Percentiles rank a stretch among this genome's conserved stretches.
phyloP scores from a whole-genome alignment of 345 rosid species.

The Leavenworthia alabamica region DNA sequence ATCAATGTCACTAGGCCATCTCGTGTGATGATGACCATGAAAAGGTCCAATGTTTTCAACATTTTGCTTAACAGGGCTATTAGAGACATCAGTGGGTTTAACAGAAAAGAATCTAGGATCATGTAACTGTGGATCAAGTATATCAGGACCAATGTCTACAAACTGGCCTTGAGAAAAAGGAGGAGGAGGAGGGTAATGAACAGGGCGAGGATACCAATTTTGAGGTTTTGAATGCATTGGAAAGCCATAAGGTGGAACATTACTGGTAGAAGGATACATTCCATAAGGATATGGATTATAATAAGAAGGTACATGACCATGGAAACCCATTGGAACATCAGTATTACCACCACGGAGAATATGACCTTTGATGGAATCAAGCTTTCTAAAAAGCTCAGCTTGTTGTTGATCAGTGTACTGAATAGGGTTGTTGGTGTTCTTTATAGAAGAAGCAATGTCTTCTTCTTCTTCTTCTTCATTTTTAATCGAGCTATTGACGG shows the following conservation, averaged over 20 bases:
- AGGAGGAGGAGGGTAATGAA: conserved; percentile 24
- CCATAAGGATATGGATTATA: conserved; percentile 40
- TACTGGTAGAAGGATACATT: conserved; percentile 41
- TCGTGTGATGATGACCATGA: conserved; percentile 23
- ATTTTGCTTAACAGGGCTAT: conserved; percentile 9
- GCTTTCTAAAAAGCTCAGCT: conserved; percentile 27
- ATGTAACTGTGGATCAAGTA: conserved; percentile 19
- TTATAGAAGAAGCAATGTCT: not conserved
- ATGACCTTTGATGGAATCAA: conserved; percentile 24
- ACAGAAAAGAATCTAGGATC: conserved; percentile 27
- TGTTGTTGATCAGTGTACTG: conserved; percentile 25
- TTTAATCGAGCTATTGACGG: not conserved
- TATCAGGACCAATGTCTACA: conserved; percentile 30
- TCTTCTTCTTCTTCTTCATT: conserved; percentile 1
- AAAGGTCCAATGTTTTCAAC: not conserved
- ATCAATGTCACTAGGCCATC: conserved; percentile 31
- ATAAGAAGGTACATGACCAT: conserved; percentile 37
- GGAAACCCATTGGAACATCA: conserved; percentile 10
- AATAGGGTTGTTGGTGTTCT: not conserved
- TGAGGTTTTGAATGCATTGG: conserved; percentile 14
- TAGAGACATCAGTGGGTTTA: conserved; percentile 23
- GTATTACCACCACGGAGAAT: conserved; percentile 15
- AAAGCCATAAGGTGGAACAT: conserved; percentile 20
- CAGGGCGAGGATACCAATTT: conserved; percentile 9
- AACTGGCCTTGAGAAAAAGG: conserved; percentile 25